phyloP scores from a whole-genome alignment of 1,139 yeast genomes.

The Sugiyamaella castrensis region DNA sequence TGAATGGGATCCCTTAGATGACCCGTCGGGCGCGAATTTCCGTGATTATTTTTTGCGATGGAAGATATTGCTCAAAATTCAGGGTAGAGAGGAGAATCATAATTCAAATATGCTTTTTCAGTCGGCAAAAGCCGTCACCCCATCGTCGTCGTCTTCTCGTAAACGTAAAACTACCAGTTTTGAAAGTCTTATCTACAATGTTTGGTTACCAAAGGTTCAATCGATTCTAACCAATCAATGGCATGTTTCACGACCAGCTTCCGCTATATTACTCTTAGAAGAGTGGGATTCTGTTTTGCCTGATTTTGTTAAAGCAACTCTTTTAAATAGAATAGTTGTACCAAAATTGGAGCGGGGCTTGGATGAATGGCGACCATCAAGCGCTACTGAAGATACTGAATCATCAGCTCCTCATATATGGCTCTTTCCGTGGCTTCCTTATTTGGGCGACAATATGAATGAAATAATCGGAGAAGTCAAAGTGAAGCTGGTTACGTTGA shows the following conservation, averaged over 20 bases:
- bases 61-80: conserved; percentile 26
- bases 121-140: too few species aligned
- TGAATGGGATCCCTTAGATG: conserved; percentile 41
- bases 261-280: conserved; percentile 36
- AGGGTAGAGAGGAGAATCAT: neutral
- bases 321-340: conserved; percentile 34
- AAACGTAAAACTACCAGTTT: conserved; percentile 20
- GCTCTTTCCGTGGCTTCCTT: conserved; percentile 49
- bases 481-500: conserved; percentile 35
- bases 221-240: conserved; percentile 37
- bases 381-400: conserved; percentile 3
- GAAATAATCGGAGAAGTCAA: conserved; percentile 33
- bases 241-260: conserved; percentile 30
- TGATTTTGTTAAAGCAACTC: conserved; percentile 32
- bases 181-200: conserved; percentile 38
- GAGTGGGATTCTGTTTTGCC: conserved; percentile 46
- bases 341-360: conserved; percentile 42
- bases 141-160: neutral
- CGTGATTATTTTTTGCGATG: conserved; percentile 32
- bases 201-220: conserved; percentile 40
- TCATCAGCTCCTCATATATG: conserved; percentile 38
- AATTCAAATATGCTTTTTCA: too few species aligned
- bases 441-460: conserved; percentile 26
- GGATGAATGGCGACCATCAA: conserved; percentile 39
- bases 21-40: conserved; percentile 28